A percentile compares a stretch with the other conserved stretches of the same genome.
Conservation (phyloP, 1,284 basidiomycete species). For the Ustanciosporium gigantosporum region DNA sequence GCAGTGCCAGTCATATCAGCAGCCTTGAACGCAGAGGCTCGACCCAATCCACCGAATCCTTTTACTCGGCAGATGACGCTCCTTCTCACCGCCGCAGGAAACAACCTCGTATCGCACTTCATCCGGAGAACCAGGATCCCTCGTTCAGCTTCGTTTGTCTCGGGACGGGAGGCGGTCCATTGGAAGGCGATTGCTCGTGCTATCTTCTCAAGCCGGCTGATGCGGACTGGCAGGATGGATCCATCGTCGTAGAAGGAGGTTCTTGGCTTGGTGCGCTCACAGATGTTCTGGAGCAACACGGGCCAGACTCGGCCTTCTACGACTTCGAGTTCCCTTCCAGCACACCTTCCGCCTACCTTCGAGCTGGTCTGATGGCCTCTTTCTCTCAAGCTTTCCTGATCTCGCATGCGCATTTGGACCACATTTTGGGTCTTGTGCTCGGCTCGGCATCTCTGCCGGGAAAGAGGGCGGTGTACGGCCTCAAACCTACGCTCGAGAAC, state of each 20-base stretch:
- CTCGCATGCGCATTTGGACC: constrained; percentile 81
- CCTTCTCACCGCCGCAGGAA: constrained; percentile 17
- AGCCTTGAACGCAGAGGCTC: constrained; percentile 3
- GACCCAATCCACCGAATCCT: constrained; percentile 23
- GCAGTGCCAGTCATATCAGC: not conserved
- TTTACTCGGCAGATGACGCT: constrained; percentile 25
- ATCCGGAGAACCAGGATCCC: constrained; percentile 26
- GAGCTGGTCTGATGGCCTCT: constrained; percentile 52
- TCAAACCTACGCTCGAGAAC: constrained; percentile 70
- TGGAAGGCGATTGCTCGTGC: constrained; percentile 61
- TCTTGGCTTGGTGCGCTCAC: constrained; percentile 56
- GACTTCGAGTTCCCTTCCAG: constrained; percentile 46
- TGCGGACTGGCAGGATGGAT: constrained; percentile 56
- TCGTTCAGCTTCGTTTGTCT: constrained; percentile 58
- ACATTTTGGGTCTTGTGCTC: constrained; percentile 73
- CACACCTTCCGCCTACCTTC: constrained; percentile 33
- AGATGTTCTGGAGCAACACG: constrained; percentile 48
- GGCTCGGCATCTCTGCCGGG: constrained; percentile 74
- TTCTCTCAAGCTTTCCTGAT: constrained; percentile 64
- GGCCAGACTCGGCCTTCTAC: constrained; percentile 42
- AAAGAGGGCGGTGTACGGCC: constrained; percentile 71
- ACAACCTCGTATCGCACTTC: constrained; percentile 30
- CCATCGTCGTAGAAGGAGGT: constrained; percentile 60
- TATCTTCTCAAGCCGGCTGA: constrained; percentile 62
- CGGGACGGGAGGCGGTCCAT: constrained; percentile 63